Evolutionary conservation across 2,329 filamentous ascomycete genomes (phyloP), one percentile per base, ranked within the genome.

Genomic region (Diaporthe capsici): DNA sequence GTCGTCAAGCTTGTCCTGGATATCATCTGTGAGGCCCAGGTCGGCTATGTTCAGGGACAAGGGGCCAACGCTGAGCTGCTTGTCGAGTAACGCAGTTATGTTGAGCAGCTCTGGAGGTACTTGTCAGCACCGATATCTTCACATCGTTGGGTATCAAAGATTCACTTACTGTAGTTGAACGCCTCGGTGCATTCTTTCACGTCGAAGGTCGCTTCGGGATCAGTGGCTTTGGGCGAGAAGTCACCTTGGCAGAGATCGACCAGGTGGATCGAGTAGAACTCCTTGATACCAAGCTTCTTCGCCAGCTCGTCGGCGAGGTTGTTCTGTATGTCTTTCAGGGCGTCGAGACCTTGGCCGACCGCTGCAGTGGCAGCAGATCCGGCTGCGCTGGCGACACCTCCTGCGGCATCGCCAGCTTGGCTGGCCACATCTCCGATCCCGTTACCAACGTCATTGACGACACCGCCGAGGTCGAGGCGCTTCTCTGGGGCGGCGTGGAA

Each of bases 191-290:
- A 83, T 31, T 75, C 76, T 10, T 76, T 71, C 13, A 81, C 80
- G 39, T 82, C 78, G 75, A 79, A 78, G 53, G 78, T 78, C 3
- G 78, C 79, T 25, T 72, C 72, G 5, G 60, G 37, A 1, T 79
- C 74, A 13, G 79, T 80, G 15, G 76, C 77, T 68, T 81, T 81
- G 28, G 80, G 80, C 51, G 76, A 65, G 76, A 80, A 83, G 53
- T 76, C 73, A 63, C 82, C 82, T 68, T 82, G 80, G 80, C 82
- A 84, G 20, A 81, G 67, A 39, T 79, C 78, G 47, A 81, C 79
- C 44, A 82, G 77, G 74, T 83, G 82, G 49, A 84, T 73, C 47
- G 82, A 81, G 76, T 83, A 84, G 72, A 82, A 83, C 79, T 82
- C 78, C 74, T 80, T 77, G 78, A 84, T 81, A 42, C 81, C 82